Percentiles rank a stretch among this genome's conserved stretches.
These are phyloP conservation scores for Leccinum angustisporum DNA, from an alignment of 1,284 basidiomycete species.

Conservation along the genomic window DNA sequence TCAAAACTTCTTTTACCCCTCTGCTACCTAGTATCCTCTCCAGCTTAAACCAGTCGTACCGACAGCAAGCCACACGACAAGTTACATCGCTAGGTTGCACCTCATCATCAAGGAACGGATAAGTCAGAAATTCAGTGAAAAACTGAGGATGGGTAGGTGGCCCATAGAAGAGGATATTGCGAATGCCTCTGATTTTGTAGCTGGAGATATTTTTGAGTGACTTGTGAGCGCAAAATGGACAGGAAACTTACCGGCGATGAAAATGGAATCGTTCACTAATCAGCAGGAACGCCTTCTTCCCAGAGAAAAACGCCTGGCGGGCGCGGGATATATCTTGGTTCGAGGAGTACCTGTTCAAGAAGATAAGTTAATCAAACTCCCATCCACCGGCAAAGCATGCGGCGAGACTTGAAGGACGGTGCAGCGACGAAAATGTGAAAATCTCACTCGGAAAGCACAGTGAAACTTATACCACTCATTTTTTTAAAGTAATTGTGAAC, in stretches of 20 bases:
- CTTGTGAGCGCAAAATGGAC: conserved; percentile 1
- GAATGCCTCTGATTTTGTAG: conserved; percentile 89
- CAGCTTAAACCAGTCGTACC: conserved; percentile 85
- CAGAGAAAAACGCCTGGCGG: conserved; percentile 89
- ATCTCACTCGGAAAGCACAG: conserved; percentile 85
- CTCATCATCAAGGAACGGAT: conserved; percentile 81
- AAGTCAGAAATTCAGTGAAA: conserved; percentile 86
- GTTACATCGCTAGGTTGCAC: conserved; percentile 80
- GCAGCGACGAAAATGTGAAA: not conserved
- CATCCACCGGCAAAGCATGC: not conserved
- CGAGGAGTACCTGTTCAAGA: conserved; percentile 77
- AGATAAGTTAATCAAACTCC: not conserved
- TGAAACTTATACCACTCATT: conserved; percentile 65
- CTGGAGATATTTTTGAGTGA: conserved; percentile 38
- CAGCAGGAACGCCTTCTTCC: conserved; percentile 84
- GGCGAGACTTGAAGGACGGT: not conserved
- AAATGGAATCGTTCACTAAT: conserved; percentile 98
- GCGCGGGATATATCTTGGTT: conserved; percentile 93
- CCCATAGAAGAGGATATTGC: conserved; percentile 91
- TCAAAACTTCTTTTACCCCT: conserved; percentile 20
- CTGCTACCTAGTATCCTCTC: conserved; percentile 64
- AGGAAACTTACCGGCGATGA: conserved; percentile 70
- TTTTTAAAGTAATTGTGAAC: conserved; percentile 86
- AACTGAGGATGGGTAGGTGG: conserved; percentile 90
- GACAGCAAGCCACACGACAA: conserved; percentile 78